phyloP scores from a whole-genome alignment of 202 grass and related monocot genomes.

The Panicum virgatum region DNA sequence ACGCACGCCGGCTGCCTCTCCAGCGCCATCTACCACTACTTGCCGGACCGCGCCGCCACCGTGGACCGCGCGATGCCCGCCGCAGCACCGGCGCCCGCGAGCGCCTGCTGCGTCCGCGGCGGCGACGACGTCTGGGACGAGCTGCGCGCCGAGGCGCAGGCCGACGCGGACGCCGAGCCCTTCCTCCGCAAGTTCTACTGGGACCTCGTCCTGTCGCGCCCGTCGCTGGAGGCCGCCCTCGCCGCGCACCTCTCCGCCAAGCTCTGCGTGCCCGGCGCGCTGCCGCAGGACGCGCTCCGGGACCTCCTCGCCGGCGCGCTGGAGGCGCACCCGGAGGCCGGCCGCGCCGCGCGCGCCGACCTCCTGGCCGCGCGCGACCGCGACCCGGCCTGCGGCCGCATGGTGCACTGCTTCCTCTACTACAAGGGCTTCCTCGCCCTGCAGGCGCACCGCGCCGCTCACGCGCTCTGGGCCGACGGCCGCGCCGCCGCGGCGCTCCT shows the following conservation, averaged over 20 bases:
- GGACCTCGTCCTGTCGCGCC: slow-evolving; percentile 58
- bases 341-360: slow-evolving; percentile 56
- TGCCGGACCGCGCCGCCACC: slow-evolving; percentile 3
- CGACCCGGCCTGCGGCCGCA: slow-evolving; percentile 81
- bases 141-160: slow-evolving; percentile 63
- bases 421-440: slow-evolving; percentile 97
- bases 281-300: slow-evolving; percentile 53
- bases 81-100: background rate
- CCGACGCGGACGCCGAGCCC: slow-evolving; percentile 62
- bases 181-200: slow-evolving; percentile 62
- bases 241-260: slow-evolving; percentile 67
- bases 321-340: slow-evolving; percentile 39
- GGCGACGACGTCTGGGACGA: slow-evolving; percentile 61
- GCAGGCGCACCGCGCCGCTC: slow-evolving; percentile 80
- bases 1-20: slow-evolving; percentile 35
- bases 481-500: slow-evolving; percentile 60
- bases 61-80: background rate
- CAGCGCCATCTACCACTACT: background rate
- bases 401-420: slow-evolving; percentile 96
- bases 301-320: slow-evolving; percentile 53
- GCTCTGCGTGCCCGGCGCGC: slow-evolving; percentile 56
- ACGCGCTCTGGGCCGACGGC: slow-evolving; percentile 70
- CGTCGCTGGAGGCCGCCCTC: slow-evolving; percentile 73
- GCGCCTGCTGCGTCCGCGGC: background rate
- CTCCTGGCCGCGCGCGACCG: slow-evolving; percentile 65